Evolutionary conservation across 371 early-diverging fungal genomes (phyloP).

Genomic region (Mucor saturninus): DNA sequence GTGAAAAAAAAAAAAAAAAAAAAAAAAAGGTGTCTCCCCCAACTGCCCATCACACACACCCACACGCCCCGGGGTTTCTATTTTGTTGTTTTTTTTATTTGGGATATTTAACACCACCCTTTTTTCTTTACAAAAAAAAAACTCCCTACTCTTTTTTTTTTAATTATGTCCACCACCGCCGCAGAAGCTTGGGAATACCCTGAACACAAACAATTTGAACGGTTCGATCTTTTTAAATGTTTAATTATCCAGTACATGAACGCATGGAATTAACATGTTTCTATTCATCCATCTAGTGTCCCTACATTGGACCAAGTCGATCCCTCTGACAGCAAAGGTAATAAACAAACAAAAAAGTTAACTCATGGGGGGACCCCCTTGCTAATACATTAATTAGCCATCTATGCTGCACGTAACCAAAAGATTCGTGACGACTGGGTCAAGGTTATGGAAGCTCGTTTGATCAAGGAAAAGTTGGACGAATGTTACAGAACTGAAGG

Average conservation of each 20-base stretch:
- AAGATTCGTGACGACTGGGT: slow-evolving; percentile 86
- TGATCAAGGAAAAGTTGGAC: slow-evolving; percentile 74
- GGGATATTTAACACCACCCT: background rate
- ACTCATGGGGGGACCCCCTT: background rate
- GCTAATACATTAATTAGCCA: slow-evolving; percentile 48
- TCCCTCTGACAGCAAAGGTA: slow-evolving; percentile 54
- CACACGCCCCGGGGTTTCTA: slow-evolving; percentile 10
- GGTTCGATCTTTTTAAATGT: slow-evolving; percentile 25
- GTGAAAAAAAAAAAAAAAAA: too few relatives aligned
- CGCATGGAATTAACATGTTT: background rate
- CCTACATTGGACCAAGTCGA: slow-evolving; percentile 56
- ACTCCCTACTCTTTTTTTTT: slow-evolving; percentile 21
- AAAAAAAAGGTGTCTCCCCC: too few relatives aligned
- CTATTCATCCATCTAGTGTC: slow-evolving; percentile 32
- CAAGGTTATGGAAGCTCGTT: slow-evolving; percentile 81
- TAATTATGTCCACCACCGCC: slow-evolving; percentile 29
- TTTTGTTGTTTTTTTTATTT: slow-evolving; percentile 9
- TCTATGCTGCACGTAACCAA: slow-evolving; percentile 76
- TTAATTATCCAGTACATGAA: background rate
- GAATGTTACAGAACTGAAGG: slow-evolving; percentile 84
- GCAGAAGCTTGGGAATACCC: slow-evolving; percentile 55
- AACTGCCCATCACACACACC: too few relatives aligned
- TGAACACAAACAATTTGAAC: slow-evolving; percentile 55
- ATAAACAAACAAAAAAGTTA: background rate
- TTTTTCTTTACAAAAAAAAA: background rate